Base-by-base conservation (phyloP, 805 yeast genomes). In the Blastobotrys peoriensis region DNA sequence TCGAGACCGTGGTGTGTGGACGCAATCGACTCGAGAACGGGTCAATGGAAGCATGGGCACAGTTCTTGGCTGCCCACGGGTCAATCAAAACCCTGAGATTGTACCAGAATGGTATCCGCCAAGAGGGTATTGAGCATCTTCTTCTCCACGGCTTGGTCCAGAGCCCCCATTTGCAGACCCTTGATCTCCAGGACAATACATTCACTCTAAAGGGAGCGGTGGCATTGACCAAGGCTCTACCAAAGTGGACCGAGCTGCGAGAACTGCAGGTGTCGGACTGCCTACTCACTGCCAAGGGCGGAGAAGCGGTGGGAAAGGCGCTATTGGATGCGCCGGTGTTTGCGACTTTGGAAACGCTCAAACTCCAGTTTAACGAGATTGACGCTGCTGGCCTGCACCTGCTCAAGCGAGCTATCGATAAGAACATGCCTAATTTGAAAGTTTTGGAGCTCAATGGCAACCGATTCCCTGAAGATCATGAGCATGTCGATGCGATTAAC, bases 31-130 rank as follows among this genome's bases (percentile, higher is more conserved):
- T 93, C 53, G 99, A 93, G 64, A 88, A 88, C 63, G 98, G 98
- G 2, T 88, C 97, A 4, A 78, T 87, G 64, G 79, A 80, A 56
- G 83, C 84, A 52, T 75, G 95, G 67, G 79, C 97, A 6, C 71
- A 86, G 45, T 96, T 95, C 48, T 74, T 93, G 55, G 83, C 83
- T 61, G 81, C 83, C 43, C 96, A 93, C 64, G 72, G 75, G 36
- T 76, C 79, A 43, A 71, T 89, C 60, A 78, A 84, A 63, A 78
- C 73, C 47, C 78, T 89, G 28, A 80, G 84, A 61, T 73, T 93
- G 54, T 91, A 87, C 61, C 99, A 93, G 69, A 93, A 93, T 64
- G 99, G 99, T 61, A 93, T 93, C 52, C 81, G 99, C 66, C 98
- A 95, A 44, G 81, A 78, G 45, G 99, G 99, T 55, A 81, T 91